Evolutionary conservation across 495 filamentous ascomycete species (phyloP), one percentile per base, ranked within the genome.

Genomic region (Tuber indicum): DNA sequence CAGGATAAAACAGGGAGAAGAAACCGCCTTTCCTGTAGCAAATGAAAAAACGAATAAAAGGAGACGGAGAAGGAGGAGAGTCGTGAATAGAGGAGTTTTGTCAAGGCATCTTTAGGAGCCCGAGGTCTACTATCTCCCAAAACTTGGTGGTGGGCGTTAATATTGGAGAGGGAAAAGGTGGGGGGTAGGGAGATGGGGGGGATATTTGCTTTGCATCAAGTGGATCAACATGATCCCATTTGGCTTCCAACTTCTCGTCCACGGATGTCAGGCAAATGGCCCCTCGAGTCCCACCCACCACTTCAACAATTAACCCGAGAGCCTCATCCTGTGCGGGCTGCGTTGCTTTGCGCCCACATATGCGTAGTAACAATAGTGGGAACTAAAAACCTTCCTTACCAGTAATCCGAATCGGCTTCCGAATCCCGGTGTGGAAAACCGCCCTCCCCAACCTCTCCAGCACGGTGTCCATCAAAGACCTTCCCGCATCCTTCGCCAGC

Each of bases 401-500:
- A 42, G 72, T 77, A 70, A 74, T 74, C 43, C 44, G 74, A 21
- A 77, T 74, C 14, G 43, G 52, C 52, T 77, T 77, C n/a, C 10
- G n/a, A 32, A n/a, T 16, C 12, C 52, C 52, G 6, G 71, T 72
- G 42, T 77, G 71, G 49, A 72, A 77, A 49, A 23, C 47, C 1
- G 17, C 21, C 39, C 26, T 39, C 32, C 49, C 47, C 41, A 71
- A 41, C 14, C 43, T 43, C 19, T 74, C 21, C 72, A 66, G 26
- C n/a, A 74, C 72, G 5, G 36, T 58, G 8, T 26, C 72, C n/a
- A 69, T 41, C 5, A 91, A 87, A 80, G 91, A 96, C 4, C 84
- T 78, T 19, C 93, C 93, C 4, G 93, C 89, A 62, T 87, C 84
- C 1, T 85, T 82, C 17, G 92, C 85, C 8, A 79, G 84, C 21